Base-by-base conservation (phyloP, 257 asterid genomes). In the Handroanthus guayacan region DNA sequence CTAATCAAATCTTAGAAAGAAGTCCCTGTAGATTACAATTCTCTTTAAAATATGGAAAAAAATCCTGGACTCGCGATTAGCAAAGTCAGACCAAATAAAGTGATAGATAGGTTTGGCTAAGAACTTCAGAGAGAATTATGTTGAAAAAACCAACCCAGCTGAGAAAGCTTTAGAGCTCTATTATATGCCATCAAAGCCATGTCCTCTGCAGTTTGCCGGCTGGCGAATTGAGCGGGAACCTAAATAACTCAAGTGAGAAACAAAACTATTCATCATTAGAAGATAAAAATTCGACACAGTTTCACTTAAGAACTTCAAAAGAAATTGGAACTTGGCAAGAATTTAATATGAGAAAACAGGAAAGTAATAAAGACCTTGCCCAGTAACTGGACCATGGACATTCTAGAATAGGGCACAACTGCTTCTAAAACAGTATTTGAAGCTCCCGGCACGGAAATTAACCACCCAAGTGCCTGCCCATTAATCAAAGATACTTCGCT, bases 361-460 rank as follows among this genome's bases (percentile, higher is more conserved):
- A 12, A 69, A 69, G 39, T 5, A 5, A 2, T n/a, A 47, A 61
- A 52, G 55, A 91, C 99, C 97, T 91, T 91, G 80, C 94, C 98
- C 47, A 92, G 91, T 80, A 92, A 84, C 79, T 95, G 97, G 78
- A 89, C 83, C 88, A 86, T 69, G 78, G 99, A 95, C 92, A 89
- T 91, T 78, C 96, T 82, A 48, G 98, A 92, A 83, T 92, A 95
- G 48, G 99, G 96, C 66, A 91, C 92, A 25, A 84, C 87, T 0
- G 92, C 77, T 86, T 95, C 99, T 41, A 92, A 87, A 34, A 92
- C 86, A 1, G 97, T 91, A 84, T 83, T 92, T 9, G 98, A 88
- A 69, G 98, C 99, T 79, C 98, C 99, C 5, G 97, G 97, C 47
- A 87, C 90, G n/a, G 98, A 91, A 89, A 95, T 75, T 79, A 95